phyloP scores from a whole-genome alignment of 768 basidiomycete species.

The Polyporus arcularius region DNA sequence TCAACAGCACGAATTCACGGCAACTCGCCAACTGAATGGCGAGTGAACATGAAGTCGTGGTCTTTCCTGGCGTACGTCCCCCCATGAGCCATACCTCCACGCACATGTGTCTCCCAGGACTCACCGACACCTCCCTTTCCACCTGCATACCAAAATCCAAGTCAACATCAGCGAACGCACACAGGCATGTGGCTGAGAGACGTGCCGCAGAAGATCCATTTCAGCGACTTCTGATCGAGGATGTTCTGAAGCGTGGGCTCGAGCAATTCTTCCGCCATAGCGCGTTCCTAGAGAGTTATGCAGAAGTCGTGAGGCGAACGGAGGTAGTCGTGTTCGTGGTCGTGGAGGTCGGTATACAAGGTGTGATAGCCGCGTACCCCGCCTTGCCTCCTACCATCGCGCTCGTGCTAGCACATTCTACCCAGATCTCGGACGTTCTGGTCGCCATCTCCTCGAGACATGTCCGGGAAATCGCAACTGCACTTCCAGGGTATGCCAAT shows the following conservation, averaged over 20 bases:
- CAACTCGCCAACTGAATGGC: constrained; percentile 93
- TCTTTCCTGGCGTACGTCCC: constrained; percentile 71
- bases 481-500: constrained; percentile 43
- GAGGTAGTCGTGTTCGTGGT: not conserved
- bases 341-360: constrained; percentile 3
- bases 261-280: constrained; percentile 66
- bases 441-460: constrained; percentile 8
- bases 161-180: constrained; percentile 16
- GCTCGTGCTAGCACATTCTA: constrained; percentile 14
- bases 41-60: constrained; percentile 95
- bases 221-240: constrained; percentile 87
- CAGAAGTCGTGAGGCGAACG: not conserved
- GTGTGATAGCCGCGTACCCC: constrained; percentile 18
- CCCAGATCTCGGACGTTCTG: constrained; percentile 10
- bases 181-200: constrained; percentile 23
- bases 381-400: constrained; percentile 16
- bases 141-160: constrained; percentile 48
- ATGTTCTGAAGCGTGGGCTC: constrained; percentile 91
- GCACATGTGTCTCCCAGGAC: constrained; percentile 62
- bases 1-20: constrained; percentile 94
- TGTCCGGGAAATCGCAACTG: constrained; percentile 27
- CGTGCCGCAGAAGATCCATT: constrained; percentile 99
- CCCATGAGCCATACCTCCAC: constrained; percentile 35
- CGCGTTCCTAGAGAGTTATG: not conserved
- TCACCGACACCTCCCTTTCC: constrained; percentile 98